Percentiles rank a stretch among this genome's conserved stretches.
Evolutionary conservation across 495 filamentous ascomycete genomes (phyloP).

Genomic region (Hyaloscypha finlandica): DNA sequence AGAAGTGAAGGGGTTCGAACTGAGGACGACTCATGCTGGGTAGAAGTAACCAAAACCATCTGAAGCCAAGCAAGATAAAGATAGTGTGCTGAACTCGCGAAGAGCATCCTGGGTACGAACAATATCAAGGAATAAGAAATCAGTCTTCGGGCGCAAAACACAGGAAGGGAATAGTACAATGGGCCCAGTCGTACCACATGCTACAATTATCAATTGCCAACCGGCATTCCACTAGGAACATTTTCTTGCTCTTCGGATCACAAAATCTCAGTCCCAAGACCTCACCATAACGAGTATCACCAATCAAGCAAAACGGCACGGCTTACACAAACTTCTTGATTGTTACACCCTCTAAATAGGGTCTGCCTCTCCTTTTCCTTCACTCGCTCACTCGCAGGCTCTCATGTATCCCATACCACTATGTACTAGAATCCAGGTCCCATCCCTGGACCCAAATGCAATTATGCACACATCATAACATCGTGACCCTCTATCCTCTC

Average conservation of each 20-base stretch:
- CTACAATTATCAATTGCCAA: background rate
- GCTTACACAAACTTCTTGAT: background rate
- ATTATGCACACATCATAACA: conserved; percentile 2
- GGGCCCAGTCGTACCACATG: background rate
- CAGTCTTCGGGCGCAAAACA: no score
- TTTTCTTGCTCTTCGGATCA: background rate
- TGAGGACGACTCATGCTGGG: no score
- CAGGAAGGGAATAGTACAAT: background rate
- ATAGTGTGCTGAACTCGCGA: no score
- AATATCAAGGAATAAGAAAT: no score
- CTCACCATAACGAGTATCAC: background rate
- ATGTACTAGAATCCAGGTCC: background rate
- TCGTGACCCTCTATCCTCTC: background rate
- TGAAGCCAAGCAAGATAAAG: no score
- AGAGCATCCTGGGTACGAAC: no score
- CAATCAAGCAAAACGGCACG: background rate
- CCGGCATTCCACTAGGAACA: background rate
- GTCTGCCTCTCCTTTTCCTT: background rate
- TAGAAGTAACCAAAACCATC: no score
- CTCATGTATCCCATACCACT: background rate
- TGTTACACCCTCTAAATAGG: background rate
- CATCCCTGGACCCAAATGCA: background rate
- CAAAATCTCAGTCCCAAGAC: no score
- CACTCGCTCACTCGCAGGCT: background rate
- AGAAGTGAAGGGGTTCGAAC: no score